Conservation (phyloP, 1,139 yeast species). For the Saccharomycopsis phalli region DNA sequence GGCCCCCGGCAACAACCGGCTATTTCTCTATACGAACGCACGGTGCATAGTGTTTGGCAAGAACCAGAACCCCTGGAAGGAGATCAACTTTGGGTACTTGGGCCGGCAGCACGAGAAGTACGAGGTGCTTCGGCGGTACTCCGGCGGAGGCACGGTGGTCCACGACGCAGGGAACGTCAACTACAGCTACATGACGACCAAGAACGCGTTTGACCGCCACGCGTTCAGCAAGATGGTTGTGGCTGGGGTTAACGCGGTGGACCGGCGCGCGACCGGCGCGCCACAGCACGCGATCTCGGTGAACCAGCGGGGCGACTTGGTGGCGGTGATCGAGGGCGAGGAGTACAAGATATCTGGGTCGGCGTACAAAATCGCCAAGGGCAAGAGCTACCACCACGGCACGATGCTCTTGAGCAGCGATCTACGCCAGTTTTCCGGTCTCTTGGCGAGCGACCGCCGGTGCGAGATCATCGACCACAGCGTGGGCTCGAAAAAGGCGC, state of each 20-base stretch:
- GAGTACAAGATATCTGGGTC: conserved; percentile 74
- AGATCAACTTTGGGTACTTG: conserved; percentile 47
- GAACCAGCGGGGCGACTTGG: conserved; percentile 80
- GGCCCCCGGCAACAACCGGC: conserved; percentile 31
- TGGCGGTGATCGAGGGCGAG: conserved; percentile 48
- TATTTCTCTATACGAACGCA: conserved; percentile 65
- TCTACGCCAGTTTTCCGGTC: conserved; percentile 44
- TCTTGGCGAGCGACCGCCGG: conserved; percentile 30
- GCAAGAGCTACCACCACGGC: conserved; percentile 90
- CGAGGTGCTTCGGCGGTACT: conserved; percentile 69
- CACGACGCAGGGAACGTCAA: conserved; percentile 92
- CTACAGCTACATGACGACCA: conserved; percentile 70
- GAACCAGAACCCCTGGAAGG: conserved; percentile 93
- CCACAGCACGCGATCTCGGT: conserved; percentile 31
- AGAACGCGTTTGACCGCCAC: conserved; percentile 56
- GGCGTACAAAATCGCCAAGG: conserved; percentile 77
- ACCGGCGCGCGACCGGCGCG: conserved; percentile 21
- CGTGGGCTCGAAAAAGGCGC: conserved; percentile 13
- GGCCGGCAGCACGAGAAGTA: conserved; percentile 31
- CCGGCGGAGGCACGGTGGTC: conserved; percentile 97
- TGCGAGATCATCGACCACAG: conserved; percentile 11
- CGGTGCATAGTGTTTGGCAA: conserved; percentile 94
- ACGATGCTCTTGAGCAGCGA: conserved; percentile 78
- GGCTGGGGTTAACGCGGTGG: conserved; percentile 34
- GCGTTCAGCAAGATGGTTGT: conserved; percentile 49